These are phyloP conservation scores for Stephania yunnanensis DNA, from an alignment of 164 flowering plant genomes.

Conservation along the genomic window DNA sequence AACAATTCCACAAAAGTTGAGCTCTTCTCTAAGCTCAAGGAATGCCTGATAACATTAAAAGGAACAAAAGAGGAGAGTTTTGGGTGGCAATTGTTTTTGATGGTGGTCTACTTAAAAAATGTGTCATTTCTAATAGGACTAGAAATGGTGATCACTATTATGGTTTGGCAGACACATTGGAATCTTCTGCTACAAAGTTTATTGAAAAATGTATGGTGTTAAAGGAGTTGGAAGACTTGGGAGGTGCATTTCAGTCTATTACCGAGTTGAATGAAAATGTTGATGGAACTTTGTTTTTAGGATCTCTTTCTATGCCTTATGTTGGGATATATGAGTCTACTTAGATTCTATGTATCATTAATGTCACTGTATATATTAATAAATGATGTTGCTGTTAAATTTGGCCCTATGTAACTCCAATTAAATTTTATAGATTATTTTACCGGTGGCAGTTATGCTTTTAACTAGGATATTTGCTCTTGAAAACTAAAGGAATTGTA, in stretches of 20 bases:
- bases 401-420: neutral
- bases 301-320: constrained; percentile 2
- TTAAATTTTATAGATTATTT: no score
- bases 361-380: neutral
- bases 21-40: constrained; percentile 17
- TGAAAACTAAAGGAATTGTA: no score
- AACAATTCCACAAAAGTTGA: constrained; percentile 1
- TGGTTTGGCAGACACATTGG: neutral
- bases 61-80: constrained; percentile 3
- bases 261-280: constrained; percentile 9
- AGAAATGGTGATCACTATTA: neutral
- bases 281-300: neutral
- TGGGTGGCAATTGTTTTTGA: constrained; percentile 12
- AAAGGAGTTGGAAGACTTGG: neutral
- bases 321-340: neutral
- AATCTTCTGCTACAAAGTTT: neutral
- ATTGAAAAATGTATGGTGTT: neutral
- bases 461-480: no score
- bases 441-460: neutral
- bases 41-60: constrained; percentile 5
- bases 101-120: neutral
- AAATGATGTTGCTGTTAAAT: neutral
- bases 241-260: constrained; percentile 11
- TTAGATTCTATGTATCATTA: no score
- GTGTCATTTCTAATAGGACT: neutral